Evolutionary conservation across 1,284 basidiomycete genomes (phyloP).

Genomic region (Laetiporus sulphureus): DNA sequence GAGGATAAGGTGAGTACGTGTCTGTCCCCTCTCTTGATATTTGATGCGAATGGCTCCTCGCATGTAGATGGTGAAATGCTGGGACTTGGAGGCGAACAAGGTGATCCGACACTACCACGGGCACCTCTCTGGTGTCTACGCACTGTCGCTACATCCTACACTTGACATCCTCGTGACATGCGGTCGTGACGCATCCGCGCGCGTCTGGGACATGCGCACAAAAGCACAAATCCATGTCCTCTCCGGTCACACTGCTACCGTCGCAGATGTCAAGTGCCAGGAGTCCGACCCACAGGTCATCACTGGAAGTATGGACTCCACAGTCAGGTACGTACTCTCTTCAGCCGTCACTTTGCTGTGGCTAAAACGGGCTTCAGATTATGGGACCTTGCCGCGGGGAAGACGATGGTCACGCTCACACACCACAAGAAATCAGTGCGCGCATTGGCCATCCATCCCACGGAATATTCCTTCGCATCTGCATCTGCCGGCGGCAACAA

Average conservation of each 20-base stretch:
- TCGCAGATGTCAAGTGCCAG: slow-evolving; percentile 92
- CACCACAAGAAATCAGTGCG: slow-evolving; percentile 99
- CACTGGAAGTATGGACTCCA: slow-evolving; percentile 97
- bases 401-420: slow-evolving; percentile 91
- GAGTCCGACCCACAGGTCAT: slow-evolving; percentile 97
- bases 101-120: slow-evolving; percentile 98
- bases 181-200: slow-evolving; percentile 91
- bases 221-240: slow-evolving; percentile 94
- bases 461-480: slow-evolving; percentile 93
- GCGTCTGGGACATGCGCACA: slow-evolving; percentile 99
- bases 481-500: slow-evolving; percentile 96
- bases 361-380: slow-evolving; percentile 46
- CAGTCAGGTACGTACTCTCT: slow-evolving; percentile 61
- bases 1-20: slow-evolving; percentile 81
- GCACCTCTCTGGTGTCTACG: slow-evolving; percentile 94
- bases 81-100: slow-evolving; percentile 98
- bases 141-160: slow-evolving; percentile 88
- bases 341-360: background rate
- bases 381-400: slow-evolving; percentile 98
- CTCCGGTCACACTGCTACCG: slow-evolving; percentile 88
- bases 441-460: slow-evolving; percentile 89
- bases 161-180: slow-evolving; percentile 93
- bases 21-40: background rate
- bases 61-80: slow-evolving; percentile 94
- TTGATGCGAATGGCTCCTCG: background rate